A percentile compares a stretch with the other conserved stretches of the same genome.
Conservation (phyloP, 2,329 filamentous ascomycete genomes). For the Fusarium poae region DNA sequence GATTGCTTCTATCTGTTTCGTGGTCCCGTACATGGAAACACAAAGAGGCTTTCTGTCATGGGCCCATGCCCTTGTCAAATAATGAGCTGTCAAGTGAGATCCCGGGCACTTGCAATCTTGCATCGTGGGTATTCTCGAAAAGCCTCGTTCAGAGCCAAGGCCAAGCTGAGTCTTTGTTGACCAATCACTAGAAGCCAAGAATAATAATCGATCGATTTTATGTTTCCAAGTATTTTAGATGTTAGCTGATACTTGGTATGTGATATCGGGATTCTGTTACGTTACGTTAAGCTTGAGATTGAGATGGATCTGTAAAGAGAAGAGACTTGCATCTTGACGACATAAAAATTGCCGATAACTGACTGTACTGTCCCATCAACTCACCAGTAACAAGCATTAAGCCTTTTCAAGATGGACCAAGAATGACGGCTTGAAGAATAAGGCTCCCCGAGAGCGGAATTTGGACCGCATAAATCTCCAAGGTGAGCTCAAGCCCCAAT, state of each 20-base stretch:
- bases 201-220: neutral
- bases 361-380: neutral
- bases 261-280: neutral
- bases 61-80: slow-evolving; percentile 1
- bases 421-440: neutral
- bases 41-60: neutral
- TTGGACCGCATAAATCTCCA: slow-evolving; percentile 11
- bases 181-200: neutral
- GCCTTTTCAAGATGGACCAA: neutral
- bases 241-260: neutral
- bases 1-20: neutral
- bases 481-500: slow-evolving; percentile 11
- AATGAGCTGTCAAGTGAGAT: slow-evolving; percentile 7
- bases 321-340: neutral
- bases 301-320: neutral
- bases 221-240: neutral
- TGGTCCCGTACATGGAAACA: slow-evolving; percentile 1
- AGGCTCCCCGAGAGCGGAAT: slow-evolving; percentile 22
- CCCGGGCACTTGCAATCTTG: slow-evolving; percentile 29
- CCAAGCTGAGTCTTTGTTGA: slow-evolving; percentile 5
- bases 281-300: neutral
- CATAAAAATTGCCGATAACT: neutral
- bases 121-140: slow-evolving; percentile 31
- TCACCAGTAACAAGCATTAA: neutral
- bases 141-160: slow-evolving; percentile 11